These are phyloP conservation scores for Fusarium miscanthi DNA, from an alignment of 2,329 filamentous ascomycete species.

Conservation along the genomic window DNA sequence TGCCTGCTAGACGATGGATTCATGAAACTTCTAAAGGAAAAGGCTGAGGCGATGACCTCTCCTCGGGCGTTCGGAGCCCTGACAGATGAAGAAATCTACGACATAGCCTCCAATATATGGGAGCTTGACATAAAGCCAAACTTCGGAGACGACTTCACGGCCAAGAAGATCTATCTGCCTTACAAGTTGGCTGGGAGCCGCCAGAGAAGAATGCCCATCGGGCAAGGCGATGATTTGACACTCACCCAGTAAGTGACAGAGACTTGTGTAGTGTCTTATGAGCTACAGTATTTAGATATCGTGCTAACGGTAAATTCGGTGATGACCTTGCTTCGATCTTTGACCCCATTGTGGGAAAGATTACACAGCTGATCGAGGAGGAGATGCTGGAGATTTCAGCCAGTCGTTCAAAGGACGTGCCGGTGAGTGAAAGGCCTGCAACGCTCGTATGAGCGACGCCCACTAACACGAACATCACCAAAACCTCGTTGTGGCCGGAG, in stretches of 20 bases:
- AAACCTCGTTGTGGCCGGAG: not conserved
- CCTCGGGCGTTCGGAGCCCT: not conserved
- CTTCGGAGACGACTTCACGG: not conserved
- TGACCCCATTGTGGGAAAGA: not conserved
- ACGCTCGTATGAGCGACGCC: fast-evolving
- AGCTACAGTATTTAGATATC: fast-evolving
- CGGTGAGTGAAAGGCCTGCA: not conserved
- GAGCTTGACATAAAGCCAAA: not conserved
- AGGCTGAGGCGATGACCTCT: not conserved
- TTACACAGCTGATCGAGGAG: not conserved
- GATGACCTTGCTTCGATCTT: not conserved
- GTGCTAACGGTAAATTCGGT: not conserved
- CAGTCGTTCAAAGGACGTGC: too few species aligned
- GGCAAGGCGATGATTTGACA: fast-evolving
- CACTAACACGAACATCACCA: not conserved
- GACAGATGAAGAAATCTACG: not conserved
- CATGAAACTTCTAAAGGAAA: not conserved
- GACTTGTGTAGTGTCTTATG: not conserved
- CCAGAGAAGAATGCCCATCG: fast-evolving
- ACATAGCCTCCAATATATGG: not conserved
- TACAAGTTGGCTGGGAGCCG: not conserved
- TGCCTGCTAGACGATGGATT: not conserved
- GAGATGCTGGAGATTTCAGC: too few species aligned
- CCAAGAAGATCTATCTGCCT: not conserved
- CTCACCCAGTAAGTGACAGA: not conserved